Evolutionary conservation across 2,329 filamentous ascomycete genomes (phyloP).

Genomic region (Plectosphaerella cucumerina): DNA sequence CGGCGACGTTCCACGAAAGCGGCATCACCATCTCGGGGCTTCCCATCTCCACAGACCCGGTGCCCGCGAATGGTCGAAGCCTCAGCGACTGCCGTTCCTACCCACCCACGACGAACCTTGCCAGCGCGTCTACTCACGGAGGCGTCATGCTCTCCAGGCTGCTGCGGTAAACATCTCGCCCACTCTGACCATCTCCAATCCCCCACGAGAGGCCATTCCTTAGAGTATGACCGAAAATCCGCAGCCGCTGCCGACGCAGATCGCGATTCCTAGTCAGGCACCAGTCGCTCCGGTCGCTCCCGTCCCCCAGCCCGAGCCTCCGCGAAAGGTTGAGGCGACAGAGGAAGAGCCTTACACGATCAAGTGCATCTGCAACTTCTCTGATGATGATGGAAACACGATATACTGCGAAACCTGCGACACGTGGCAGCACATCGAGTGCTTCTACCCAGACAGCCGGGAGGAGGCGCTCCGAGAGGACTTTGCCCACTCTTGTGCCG

Average conservation of each 20-base stretch:
- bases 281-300: constrained; percentile 34
- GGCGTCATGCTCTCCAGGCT: constrained; percentile 57
- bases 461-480: constrained; percentile 66
- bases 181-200: constrained; percentile 26
- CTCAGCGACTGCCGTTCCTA: neutral
- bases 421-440: constrained; percentile 97
- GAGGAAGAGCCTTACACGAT: constrained; percentile 88
- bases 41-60: too few relatives aligned
- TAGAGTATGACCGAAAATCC: constrained; percentile 62
- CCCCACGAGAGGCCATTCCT: constrained; percentile 36
- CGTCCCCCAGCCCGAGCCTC: constrained; percentile 33
- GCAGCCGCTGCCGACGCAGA: constrained; percentile 48
- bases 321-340: constrained; percentile 50
- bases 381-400: constrained; percentile 95
- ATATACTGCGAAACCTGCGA: constrained; percentile 95
- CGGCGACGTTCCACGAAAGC: too few relatives aligned
- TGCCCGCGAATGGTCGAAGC: too few relatives aligned
- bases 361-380: constrained; percentile 93
- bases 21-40: too few relatives aligned
- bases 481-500: constrained; percentile 80
- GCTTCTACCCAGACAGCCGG: constrained; percentile 78
- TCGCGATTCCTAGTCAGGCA: constrained; percentile 51
- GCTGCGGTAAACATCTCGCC: constrained; percentile 43
- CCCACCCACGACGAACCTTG: neutral
- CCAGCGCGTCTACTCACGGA: constrained; percentile 38